Conservation (phyloP, 2,329 filamentous ascomycete species). For the Trichoderma afroharzianum region DNA sequence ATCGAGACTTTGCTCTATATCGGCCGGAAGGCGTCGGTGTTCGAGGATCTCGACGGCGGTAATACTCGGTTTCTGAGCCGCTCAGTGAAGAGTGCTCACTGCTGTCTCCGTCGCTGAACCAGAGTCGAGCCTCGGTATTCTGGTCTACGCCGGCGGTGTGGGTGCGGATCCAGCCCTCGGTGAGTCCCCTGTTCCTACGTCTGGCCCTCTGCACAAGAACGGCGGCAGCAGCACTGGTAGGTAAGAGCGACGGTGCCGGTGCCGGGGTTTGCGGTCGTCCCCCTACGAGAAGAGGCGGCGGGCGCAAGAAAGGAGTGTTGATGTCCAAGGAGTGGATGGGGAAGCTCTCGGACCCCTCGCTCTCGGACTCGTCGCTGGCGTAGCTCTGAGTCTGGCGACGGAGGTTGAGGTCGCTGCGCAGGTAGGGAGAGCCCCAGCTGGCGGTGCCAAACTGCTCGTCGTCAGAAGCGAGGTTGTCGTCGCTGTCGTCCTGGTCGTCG, state of each 20-base stretch:
- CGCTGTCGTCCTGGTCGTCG: constrained; percentile 20
- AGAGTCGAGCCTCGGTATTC: constrained; percentile 69
- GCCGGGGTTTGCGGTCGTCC: constrained; percentile 20
- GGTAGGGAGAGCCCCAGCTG: constrained; percentile 91
- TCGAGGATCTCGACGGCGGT: constrained; percentile 45
- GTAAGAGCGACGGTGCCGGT: constrained; percentile 28
- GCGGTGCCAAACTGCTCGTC: constrained; percentile 58
- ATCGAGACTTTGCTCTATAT: constrained; percentile 24
- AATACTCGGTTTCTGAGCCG: constrained; percentile 57
- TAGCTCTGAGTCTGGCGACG: constrained; percentile 44
- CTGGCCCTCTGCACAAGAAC: constrained; percentile 62
- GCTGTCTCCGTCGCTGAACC: constrained; percentile 71
- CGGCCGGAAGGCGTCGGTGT: constrained; percentile 44
- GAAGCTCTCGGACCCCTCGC: constrained; percentile 55
- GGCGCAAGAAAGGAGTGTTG: constrained; percentile 59
- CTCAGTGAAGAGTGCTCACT: constrained; percentile 75
- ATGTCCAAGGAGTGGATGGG: constrained; percentile 60
- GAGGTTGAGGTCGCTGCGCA: constrained; percentile 55
- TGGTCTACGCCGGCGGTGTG: constrained; percentile 66
- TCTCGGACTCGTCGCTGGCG: constrained; percentile 58
- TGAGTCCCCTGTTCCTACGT: constrained; percentile 60
- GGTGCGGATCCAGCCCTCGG: constrained; percentile 82
- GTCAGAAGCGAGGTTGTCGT: constrained; percentile 9
- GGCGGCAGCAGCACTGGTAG: constrained; percentile 54
- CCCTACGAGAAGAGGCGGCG: constrained; percentile 41